Percentiles rank a stretch among this genome's conserved stretches.
Conservation (phyloP, 1,284 basidiomycete species). For the Cutaneotrichosporon cyanovorans region DNA sequence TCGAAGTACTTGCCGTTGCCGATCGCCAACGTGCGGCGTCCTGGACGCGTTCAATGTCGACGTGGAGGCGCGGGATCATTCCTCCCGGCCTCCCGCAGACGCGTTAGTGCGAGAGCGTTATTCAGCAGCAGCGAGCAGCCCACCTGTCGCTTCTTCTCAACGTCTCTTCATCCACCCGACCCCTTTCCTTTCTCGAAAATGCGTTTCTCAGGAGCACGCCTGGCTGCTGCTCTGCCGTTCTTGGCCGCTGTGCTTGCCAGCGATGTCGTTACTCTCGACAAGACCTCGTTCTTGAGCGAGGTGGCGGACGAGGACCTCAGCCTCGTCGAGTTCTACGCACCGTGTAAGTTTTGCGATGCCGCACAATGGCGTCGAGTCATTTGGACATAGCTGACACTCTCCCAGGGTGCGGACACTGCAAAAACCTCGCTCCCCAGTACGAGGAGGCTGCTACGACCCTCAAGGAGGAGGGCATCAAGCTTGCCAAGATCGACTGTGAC, state of each 20-base stretch:
- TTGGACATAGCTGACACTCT: conserved; percentile 3
- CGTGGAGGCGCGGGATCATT: conserved; percentile 3
- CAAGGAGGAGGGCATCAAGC: conserved; percentile 78
- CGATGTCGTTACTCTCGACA: conserved; percentile 74
- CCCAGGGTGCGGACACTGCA: conserved; percentile 47
- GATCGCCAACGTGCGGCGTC: neutral
- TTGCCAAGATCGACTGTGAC: conserved; percentile 95
- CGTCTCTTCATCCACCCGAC: neutral
- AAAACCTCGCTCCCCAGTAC: conserved; percentile 75
- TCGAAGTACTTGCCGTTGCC: no score
- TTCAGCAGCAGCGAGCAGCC: no score
- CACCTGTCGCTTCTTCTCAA: neutral
- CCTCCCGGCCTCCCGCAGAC: neutral
- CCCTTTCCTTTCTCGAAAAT: conserved; percentile 1
- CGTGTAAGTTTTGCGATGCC: no score
- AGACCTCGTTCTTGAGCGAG: conserved; percentile 61
- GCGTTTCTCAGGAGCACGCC: conserved; percentile 10
- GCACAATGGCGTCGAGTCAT: no score
- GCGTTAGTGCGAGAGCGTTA: no score
- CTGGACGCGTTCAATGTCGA: neutral
- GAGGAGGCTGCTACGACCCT: conserved; percentile 91
- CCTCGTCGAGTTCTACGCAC: conserved; percentile 65
- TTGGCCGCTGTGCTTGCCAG: conserved; percentile 27
- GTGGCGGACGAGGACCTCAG: conserved; percentile 68
- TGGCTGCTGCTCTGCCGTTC: conserved; percentile 23